Base-by-base conservation (phyloP, 169 alveolate species). In the Plasmodium gallinaceum region DNA sequence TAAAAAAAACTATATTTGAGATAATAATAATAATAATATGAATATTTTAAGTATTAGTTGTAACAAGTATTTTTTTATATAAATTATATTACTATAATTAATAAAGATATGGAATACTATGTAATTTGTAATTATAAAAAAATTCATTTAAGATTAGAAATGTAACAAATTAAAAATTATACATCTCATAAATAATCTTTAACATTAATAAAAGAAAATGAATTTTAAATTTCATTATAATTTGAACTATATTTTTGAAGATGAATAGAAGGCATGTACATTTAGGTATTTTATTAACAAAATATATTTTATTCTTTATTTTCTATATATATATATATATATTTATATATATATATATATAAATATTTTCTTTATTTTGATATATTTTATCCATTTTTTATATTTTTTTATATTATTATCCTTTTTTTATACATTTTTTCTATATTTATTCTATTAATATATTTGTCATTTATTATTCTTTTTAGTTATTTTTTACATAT, bases 201-300 rank as follows among this genome's bases (percentile, higher is more conserved):
- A 57, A 58, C 32, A 60, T 43, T 16, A 64, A 45, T 16, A 64
- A 45, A 74, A 60, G 39, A 60, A 48, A 65, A 16, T 39, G 48
- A 74, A 58, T 74, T 74, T 24, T 16, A 74, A 65, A 58, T 58
- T 74, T 42, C 5, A 32, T 52, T 60, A 57, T 74, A 39, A 22
- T 32, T 9, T 64, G 3, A 45, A 22, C 8, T 51, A 26, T 12
- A 71, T 51, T 71, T 51, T 26, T 14, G 69, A 52, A 71, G 37
- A 71, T 60, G 6, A 39, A 5, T 60, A 42, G 54, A 51, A 52
- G 14, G 22, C 18, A 51, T 51, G 45, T 26, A 42, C 83, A 42
- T 10, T 71, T 71, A 58, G 83, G 42, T 20, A 48, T 20, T 20
- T 51, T 9, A 42, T 52, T 71, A 7, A 46, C 48, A 51, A 18